Base-by-base conservation (phyloP, 2,329 filamentous ascomycete species). In the Exserohilum turcica region DNA sequence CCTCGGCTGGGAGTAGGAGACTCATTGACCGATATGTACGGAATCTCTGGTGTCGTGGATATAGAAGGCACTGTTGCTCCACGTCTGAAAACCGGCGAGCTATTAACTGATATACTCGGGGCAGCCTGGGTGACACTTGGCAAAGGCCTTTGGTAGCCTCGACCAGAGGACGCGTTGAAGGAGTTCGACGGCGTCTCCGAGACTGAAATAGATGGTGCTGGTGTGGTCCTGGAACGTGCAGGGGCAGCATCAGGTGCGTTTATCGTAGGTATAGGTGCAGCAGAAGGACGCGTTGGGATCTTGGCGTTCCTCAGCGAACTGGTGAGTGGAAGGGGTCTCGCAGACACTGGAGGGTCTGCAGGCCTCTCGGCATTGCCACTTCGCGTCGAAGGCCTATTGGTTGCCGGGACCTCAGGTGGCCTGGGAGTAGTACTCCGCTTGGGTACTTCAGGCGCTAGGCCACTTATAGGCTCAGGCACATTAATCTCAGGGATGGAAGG, bases 381-480 rank as follows among this genome's bases (percentile, higher is more conserved):
- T 44, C 61, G 59, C 21, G 61, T 56, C 32, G 63, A 56, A 19
- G 72, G 64, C 18, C 71, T 16, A 12, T 66, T 74, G 36, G 72
- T 70, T 6, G 63, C 63, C 37, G 73, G 65, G 46, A 64, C 24
- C 31, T 78, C 57, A 70, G 52, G 35, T 15, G 54, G 53, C 19
- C 44, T 44, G 21, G 53, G 47, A 21, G 64, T 39, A 67, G 66
- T 52, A 15, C 43, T 45, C 21, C 52, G 55, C 21, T 57, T 63
- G 1, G 59, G 37, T 24, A 50, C 18, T 7, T 72, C 65, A 61
- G 79, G 75, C 3, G 80, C 78, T 15, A 80, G 66, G 47, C 80
- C 74, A 61, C 87, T 84, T 32, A 73, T 76, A 4, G 87, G 86
- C n/a, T 43, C 32, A 46, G 37, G 12, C 28, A 24, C 59, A 9